Evolutionary conservation across 2,329 filamentous ascomycete species (phyloP).

Genomic region (Sporothrix globosa): DNA sequence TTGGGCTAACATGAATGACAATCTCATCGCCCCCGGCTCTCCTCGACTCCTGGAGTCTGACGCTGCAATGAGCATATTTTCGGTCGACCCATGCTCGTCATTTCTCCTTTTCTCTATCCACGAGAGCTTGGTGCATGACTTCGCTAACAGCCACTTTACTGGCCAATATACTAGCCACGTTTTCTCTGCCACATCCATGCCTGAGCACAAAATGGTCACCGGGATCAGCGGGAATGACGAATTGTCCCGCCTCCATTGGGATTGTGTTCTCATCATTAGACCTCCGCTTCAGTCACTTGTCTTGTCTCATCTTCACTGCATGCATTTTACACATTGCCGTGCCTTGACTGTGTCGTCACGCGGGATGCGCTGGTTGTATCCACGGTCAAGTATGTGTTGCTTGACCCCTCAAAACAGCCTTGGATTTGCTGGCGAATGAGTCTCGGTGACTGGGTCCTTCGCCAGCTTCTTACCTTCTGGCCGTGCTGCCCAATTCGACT

Average conservation of each 20-base stretch:
- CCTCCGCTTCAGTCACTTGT: neutral
- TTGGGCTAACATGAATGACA: neutral
- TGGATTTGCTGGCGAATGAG: neutral
- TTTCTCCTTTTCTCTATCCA: neutral
- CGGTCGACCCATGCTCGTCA: neutral
- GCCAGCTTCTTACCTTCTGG: neutral
- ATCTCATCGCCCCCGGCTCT: neutral
- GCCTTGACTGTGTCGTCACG: conserved; percentile 16
- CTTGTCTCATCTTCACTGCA: neutral
- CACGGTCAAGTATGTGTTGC: neutral
- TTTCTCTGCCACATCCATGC: neutral
- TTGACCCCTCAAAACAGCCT: conserved; percentile 1
- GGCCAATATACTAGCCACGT: conserved; percentile 10
- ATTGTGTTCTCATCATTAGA: conserved; percentile 3
- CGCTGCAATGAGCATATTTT: neutral
- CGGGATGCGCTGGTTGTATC: conserved; percentile 16
- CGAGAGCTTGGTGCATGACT: neutral
- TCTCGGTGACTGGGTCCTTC: neutral
- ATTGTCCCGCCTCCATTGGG: neutral
- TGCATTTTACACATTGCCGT: neutral
- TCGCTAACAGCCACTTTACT: neutral
- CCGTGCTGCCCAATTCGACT: neutral
- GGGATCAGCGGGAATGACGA: neutral
- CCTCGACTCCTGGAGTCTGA: neutral
- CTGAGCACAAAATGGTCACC: conserved; percentile 1